These are phyloP conservation scores for Bacidia rubella DNA, from an alignment of 495 filamentous ascomycete species.

Conservation along the genomic window DNA sequence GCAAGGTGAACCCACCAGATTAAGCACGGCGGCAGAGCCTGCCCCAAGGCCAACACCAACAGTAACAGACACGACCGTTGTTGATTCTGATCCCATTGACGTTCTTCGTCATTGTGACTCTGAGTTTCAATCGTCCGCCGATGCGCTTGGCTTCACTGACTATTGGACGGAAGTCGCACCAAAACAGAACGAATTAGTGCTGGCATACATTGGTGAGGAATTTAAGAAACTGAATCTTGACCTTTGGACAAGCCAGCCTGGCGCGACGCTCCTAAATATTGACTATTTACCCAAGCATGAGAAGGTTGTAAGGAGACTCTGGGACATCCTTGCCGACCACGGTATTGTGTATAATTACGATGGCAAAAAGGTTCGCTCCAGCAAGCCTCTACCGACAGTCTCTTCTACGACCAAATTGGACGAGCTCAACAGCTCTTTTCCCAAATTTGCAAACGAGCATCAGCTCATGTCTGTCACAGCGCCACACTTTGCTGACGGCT, in stretches of 20 bases:
- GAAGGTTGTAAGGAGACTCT: too few species aligned
- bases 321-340: too few species aligned
- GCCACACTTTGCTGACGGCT: slow-evolving; percentile 19
- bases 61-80: slow-evolving; percentile 6
- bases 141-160: slow-evolving; percentile 7
- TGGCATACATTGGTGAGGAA: slow-evolving; percentile 27
- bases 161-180: slow-evolving; percentile 25
- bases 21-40: slow-evolving; percentile 12
- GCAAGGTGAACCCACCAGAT: slow-evolving; percentile 4
- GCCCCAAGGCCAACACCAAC: slow-evolving; percentile 3
- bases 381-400: slow-evolving; percentile 3
- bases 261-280: too few species aligned
- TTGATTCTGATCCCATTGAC: slow-evolving; percentile 7
- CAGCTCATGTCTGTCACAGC: slow-evolving; percentile 19
- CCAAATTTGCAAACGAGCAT: slow-evolving; percentile 17
- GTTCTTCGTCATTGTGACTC: slow-evolving; percentile 3
- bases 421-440: slow-evolving; percentile 2
- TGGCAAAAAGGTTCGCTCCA: slow-evolving; percentile 5
- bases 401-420: neutral
- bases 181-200: slow-evolving; percentile 20
- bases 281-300: too few species aligned
- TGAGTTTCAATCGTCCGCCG: slow-evolving; percentile 4
- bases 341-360: too few species aligned
- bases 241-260: slow-evolving; percentile 5
- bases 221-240: slow-evolving; percentile 21